Base-by-base conservation (phyloP, 805 yeast species). In the Metschnikowia lachancei region DNA sequence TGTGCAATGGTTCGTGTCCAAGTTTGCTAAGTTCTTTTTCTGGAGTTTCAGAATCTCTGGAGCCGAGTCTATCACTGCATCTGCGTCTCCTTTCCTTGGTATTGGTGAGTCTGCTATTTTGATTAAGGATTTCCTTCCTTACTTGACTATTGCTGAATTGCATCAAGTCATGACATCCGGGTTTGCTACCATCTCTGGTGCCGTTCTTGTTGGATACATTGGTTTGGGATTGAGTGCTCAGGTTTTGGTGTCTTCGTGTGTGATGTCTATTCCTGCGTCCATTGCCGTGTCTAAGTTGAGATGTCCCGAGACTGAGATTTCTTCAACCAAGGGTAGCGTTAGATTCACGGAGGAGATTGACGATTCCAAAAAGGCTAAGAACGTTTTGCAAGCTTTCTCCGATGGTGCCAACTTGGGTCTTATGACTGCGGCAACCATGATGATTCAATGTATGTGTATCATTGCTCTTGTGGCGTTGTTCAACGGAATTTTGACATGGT, bases 261-360 rank as follows among this genome's bases (percentile, higher is more conserved):
- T 81, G 43, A 81, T 81, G 86, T 80, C 85, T 2, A 80, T 81
- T 58, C 86, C 86, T 5, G 82, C 82, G 32, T 75, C 83, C 7
- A 64, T 81, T 49, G 83, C 84, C 3, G 77, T 80, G 18, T 76
- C 84, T 13, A 81, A 81, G 56, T 67, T 81, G 50, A 72, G 85
- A 58, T 67, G 64, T 51, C 86, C 86, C 13, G 86, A 81, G 56
- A 72, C 76, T 4, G 85, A 81, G 50, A 74, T 68, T 51, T 71
- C 85, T 3, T 53, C 80, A 38, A 74, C 84, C 22, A 59, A 69
- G 39, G 80, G 82, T 26, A 67, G 65, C 41, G 69, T 74, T 18
- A 70, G 73, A n/a, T 65, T 79, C 50, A 76, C 80, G 1, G 74
- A 74, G 26, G 71, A 70, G 20, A 65, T 68, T 11, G 63, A 62